Evolutionary conservation across 2,329 filamentous ascomycete species (phyloP).

Genomic region (Cercospora sp.): DNA sequence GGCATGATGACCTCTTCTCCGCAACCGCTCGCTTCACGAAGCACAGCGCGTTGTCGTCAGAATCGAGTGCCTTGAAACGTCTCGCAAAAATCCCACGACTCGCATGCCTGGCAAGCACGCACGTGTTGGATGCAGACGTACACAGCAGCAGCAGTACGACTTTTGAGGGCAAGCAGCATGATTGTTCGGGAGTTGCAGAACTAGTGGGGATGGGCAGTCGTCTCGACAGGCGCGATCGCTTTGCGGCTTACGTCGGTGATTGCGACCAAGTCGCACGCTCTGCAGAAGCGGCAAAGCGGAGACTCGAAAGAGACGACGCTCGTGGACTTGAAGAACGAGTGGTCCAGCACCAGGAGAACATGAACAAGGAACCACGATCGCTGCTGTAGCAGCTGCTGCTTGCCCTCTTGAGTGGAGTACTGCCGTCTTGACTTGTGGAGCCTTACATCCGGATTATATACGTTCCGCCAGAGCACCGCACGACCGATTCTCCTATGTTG

Average conservation of each 20-base stretch:
- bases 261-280: neutral
- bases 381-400: conserved; percentile 18
- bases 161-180: conserved; percentile 27
- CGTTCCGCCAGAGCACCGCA: neutral
- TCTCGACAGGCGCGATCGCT: neutral
- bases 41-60: conserved; percentile 19
- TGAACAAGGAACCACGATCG: neutral
- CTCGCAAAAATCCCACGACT: conserved; percentile 26
- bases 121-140: conserved; percentile 30
- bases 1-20: conserved; percentile 18
- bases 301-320: neutral
- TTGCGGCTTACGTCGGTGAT: neutral
- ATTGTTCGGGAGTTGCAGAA: neutral
- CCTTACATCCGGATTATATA: neutral
- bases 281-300: neutral
- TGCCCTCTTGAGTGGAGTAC: conserved; percentile 22
- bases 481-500: conserved; percentile 6
- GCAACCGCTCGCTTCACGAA: conserved; percentile 24
- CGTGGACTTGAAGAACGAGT: neutral
- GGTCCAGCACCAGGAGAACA: neutral
- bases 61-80: conserved; percentile 13
- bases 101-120: conserved; percentile 35
- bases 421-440: conserved; percentile 6
- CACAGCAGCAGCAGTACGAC: conserved; percentile 16
- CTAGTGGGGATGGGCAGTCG: neutral